Evolutionary conservation across 2,329 filamentous ascomycete genomes (phyloP).

Genomic region (Zymoseptoria brevis): DNA sequence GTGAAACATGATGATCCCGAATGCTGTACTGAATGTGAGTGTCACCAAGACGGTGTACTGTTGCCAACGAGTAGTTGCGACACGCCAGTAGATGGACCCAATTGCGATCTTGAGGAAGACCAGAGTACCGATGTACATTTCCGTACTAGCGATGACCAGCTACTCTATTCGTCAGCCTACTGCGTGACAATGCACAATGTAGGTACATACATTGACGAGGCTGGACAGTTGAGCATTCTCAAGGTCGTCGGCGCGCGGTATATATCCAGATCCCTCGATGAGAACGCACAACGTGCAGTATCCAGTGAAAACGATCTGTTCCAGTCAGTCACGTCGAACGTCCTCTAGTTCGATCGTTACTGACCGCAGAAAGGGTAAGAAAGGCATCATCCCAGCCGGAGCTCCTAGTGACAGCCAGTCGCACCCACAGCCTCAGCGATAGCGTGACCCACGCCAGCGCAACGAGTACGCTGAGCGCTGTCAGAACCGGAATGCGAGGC

Average conservation of each 20-base stretch:
- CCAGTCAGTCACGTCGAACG: slow-evolving; percentile 1
- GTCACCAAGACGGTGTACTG: slow-evolving; percentile 21
- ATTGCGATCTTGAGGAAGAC: slow-evolving; percentile 39
- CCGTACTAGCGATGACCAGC: slow-evolving; percentile 28
- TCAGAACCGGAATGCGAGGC: neutral
- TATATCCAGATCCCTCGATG: slow-evolving; percentile 10
- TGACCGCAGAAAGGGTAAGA: slow-evolving; percentile 35
- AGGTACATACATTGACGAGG: neutral
- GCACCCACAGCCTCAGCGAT: slow-evolving; percentile 34
- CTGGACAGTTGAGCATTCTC: neutral
- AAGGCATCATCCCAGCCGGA: slow-evolving; percentile 40
- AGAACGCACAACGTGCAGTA: slow-evolving; percentile 11
- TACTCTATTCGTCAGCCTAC: slow-evolving; percentile 9
- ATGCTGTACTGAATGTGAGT: slow-evolving; percentile 28
- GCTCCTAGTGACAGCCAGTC: slow-evolving; percentile 31
- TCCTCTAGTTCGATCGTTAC: slow-evolving; percentile 1
- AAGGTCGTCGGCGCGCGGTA: slow-evolving; percentile 2
- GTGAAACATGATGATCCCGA: slow-evolving; percentile 28
- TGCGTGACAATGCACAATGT: neutral
- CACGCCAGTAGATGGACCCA: slow-evolving; percentile 38
- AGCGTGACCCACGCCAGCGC: slow-evolving; percentile 30
- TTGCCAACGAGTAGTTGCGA: slow-evolving; percentile 35
- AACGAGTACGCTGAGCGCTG: neutral
- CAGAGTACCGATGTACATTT: slow-evolving; percentile 34
- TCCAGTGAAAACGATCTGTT: slow-evolving; percentile 12